These are phyloP conservation scores for Cladosporium sp. DNA, from an alignment of 2,329 filamentous ascomycete genomes.

Conservation along the genomic window DNA sequence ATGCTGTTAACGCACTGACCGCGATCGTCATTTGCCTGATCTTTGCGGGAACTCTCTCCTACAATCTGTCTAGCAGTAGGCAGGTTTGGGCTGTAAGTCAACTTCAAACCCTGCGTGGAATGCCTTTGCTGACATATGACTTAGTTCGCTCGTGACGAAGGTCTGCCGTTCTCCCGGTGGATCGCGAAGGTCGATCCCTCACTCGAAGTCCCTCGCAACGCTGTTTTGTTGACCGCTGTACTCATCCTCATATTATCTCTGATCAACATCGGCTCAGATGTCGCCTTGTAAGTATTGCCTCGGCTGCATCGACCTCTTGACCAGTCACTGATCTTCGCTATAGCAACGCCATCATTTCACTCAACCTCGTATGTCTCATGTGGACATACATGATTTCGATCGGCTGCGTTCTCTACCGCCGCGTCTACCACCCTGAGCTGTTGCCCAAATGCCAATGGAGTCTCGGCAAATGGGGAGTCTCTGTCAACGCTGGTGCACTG, in stretches of 20 bases:
- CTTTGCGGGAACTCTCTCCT: slow-evolving; percentile 19
- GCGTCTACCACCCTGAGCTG: slow-evolving; percentile 34
- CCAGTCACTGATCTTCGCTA: not conserved
- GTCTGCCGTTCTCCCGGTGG: slow-evolving; percentile 21
- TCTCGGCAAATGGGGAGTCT: slow-evolving; percentile 35
- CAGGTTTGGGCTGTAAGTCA: slow-evolving; percentile 10
- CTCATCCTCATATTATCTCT: slow-evolving; percentile 24
- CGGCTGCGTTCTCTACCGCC: slow-evolving; percentile 37
- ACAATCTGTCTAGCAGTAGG: slow-evolving; percentile 8
- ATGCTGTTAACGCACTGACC: slow-evolving; percentile 18
- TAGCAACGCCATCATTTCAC: slow-evolving; percentile 36
- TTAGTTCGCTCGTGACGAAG: slow-evolving; percentile 35
- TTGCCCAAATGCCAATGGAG: slow-evolving; percentile 37
- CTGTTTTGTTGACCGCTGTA: slow-evolving; percentile 21
- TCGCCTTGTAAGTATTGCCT: slow-evolving; percentile 27
- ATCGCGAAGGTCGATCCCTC: slow-evolving; percentile 22
- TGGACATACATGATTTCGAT: slow-evolving; percentile 41
- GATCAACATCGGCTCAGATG: slow-evolving; percentile 25
- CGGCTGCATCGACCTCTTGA: no score
- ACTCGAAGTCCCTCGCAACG: slow-evolving; percentile 26
- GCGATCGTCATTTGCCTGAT: slow-evolving; percentile 24
- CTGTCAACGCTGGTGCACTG: slow-evolving; percentile 35
- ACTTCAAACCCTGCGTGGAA: slow-evolving; percentile 30
- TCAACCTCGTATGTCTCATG: slow-evolving; percentile 37
- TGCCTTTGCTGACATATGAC: slow-evolving; percentile 28